Base-by-base conservation (phyloP, 306 rosid genomes). In the Datisca glomerata region DNA sequence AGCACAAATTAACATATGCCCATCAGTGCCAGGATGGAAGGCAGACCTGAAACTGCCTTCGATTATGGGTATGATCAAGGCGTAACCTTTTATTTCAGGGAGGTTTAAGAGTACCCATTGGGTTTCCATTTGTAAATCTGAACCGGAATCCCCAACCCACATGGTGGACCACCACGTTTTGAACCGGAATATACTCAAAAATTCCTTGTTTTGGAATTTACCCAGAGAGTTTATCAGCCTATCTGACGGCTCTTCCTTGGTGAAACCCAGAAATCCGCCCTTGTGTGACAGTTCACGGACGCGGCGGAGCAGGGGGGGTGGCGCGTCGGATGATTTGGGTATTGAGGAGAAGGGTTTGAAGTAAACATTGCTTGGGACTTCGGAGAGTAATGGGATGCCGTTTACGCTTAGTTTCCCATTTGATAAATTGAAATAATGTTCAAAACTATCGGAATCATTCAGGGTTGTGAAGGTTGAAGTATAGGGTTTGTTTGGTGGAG, bases 131-230 rank as follows among this genome's bases (percentile, higher is more conserved):
- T 81, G 96, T 41, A 86, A 33, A 55, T 79, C 78, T 0, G 94
- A 86, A 22, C 94, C 87, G n/a, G 93, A 79, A 12, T 56, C 73
- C 24, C 96, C 94, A 4, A 76, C 79, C 94, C 86, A 86, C 60
- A 73, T 84, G 22, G 93, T 86, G 2, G 96, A 82, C 96, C 93
- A 82, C 94, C 96, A 86, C 3, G 96, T 82, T 64, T 86, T 86
- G 84, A 82, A 82, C 77, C 96, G 61, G 46, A 82, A 82, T 35
- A 82, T 49, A 36, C 93, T 79, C 0, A 82, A 56, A 12, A 86
- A 86, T 47, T 79, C 51, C 16, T 84, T 79, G 5, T 42, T 57
- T 1, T 9, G 63, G 64, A 86, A 57, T 22, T 72, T 59, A 3
- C 94, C 94, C 52, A 86, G 52, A 3, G 86, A 73, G 53, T 79